Evolutionary conservation across 2,329 filamentous ascomycete genomes (phyloP), one percentile per base, ranked within the genome.

Genomic region (Colletotrichum musicola): DNA sequence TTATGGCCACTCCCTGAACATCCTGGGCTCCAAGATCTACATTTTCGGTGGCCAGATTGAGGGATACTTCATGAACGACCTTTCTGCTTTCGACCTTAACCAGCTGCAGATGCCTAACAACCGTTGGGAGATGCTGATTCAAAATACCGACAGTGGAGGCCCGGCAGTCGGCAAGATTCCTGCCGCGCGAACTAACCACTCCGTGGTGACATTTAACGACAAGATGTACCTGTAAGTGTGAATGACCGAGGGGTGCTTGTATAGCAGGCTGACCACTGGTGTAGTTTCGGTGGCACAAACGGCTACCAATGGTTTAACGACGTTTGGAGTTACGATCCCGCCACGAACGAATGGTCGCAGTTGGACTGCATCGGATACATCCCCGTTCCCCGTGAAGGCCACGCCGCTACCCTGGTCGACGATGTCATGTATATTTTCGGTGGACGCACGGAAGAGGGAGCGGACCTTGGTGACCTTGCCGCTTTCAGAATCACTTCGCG

Each of bases 341-440:
- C 90, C 63, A 83, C 88, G 53, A 98, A 98, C 79, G 83, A 87
- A 64, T 99, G 96, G 96, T 83, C 89, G 10, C 92, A 97, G 77
- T 86, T 97, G 64, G 95, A 98, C 76, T 99, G 96, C 78, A 98
- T 98, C 75, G 96, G 96, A 42, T 99, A 98, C 79, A 98, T 99
- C 68, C 96, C 97, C 1, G 91, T 94, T 1, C 91, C 95, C 18
- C 90, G 96, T 69, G 96, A 99, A 84, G 96, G 96, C 4, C 96
- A 99, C 79, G 95, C 97, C 13, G 94, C 96, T 14, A 91, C 95
- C 4, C 85, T 99, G 20, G 95, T 99, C 50, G 94, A 96, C 78
- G 96, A 99, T 77, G 96, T 98, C 68, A 99, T 99, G 97, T 99
- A 99, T 82, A 90, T 99, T 70, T 99, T 99, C 79, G 97, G 97